Percentiles rank a stretch among this genome's conserved stretches.
These are phyloP conservation scores for Arxiozyma slooffiae DNA, from an alignment of 1,139 yeast species.

Conservation along the genomic window DNA sequence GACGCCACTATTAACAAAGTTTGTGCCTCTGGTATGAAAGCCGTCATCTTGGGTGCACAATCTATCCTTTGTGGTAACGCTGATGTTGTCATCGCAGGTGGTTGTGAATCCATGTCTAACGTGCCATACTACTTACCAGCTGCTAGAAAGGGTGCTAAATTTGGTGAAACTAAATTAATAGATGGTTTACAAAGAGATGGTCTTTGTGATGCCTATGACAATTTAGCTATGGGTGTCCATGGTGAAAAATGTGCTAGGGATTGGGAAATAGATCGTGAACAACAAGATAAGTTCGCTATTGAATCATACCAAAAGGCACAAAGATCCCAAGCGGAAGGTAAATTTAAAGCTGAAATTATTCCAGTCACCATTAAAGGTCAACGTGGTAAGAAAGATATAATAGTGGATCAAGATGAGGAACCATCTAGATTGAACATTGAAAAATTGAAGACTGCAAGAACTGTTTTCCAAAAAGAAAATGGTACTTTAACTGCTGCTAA, in stretches of 20 bases:
- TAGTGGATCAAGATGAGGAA: slow-evolving; percentile 64
- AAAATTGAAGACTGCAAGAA: slow-evolving; percentile 69
- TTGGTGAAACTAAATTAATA: slow-evolving; percentile 65
- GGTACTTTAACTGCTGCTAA: slow-evolving; percentile 97
- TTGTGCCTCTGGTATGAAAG: slow-evolving; percentile 94
- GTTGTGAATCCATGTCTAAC: slow-evolving; percentile 96
- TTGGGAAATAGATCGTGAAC: slow-evolving; percentile 52
- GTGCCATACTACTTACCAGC: slow-evolving; percentile 86
- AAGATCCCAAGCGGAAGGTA: slow-evolving; percentile 66
- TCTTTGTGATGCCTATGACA: slow-evolving; percentile 78
- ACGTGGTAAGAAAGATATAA: slow-evolving; percentile 85
- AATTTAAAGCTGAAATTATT: slow-evolving; percentile 69
- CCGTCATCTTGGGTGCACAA: slow-evolving; percentile 84
- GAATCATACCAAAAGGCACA: slow-evolving; percentile 69
- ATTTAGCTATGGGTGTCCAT: slow-evolving; percentile 86
- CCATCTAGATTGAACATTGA: slow-evolving; percentile 61
- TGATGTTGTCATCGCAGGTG: slow-evolving; percentile 91
- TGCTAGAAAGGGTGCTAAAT: slow-evolving; percentile 81
- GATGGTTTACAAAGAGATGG: slow-evolving; percentile 94
- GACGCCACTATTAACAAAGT: slow-evolving; percentile 93
- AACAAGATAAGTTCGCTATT: slow-evolving; percentile 64
- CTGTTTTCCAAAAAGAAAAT: slow-evolving; percentile 82
- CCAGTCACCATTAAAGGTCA: slow-evolving; percentile 80
- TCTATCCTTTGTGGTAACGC: slow-evolving; percentile 81
- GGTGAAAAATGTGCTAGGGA: slow-evolving; percentile 92